Evolutionary conservation across 495 filamentous ascomycete genomes (phyloP).

Genomic region (Podospora pseudopauciseta): DNA sequence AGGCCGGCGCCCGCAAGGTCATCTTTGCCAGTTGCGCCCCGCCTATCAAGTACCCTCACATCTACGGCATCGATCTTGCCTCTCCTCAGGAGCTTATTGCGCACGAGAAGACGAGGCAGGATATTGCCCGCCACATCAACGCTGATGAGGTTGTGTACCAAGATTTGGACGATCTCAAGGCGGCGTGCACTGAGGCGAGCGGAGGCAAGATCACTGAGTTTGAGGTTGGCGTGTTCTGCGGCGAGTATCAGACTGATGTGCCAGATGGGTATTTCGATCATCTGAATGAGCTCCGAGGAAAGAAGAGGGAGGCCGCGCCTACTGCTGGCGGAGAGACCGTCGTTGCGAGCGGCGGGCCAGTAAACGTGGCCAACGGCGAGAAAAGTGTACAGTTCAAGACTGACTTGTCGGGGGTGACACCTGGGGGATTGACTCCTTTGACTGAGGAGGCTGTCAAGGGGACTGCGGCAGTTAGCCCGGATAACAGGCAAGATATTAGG

Average conservation of each 20-base stretch:
- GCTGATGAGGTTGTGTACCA: conserved; percentile 94
- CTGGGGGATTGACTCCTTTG: neutral
- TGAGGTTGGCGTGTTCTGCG: conserved; percentile 96
- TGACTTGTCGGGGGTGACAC: conserved; percentile 3
- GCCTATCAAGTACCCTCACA: conserved; percentile 65
- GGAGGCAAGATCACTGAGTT: conserved; percentile 58
- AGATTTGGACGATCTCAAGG: conserved; percentile 76
- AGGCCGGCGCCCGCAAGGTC: conserved; percentile 86
- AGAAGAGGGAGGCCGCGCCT: conserved; percentile 52
- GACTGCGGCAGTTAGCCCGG: conserved; percentile 13
- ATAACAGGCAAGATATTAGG: conserved; percentile 34
- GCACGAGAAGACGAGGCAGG: conserved; percentile 63
- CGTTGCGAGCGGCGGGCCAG: conserved; percentile 24
- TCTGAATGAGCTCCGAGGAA: conserved; percentile 69
- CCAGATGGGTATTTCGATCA: conserved; percentile 82
- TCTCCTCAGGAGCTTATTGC: conserved; percentile 80
- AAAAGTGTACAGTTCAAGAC: neutral
- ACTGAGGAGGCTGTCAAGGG: conserved; percentile 4
- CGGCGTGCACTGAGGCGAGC: conserved; percentile 69
- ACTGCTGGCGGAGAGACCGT: conserved; percentile 1
- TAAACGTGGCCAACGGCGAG: conserved; percentile 19
- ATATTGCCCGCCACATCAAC: conserved; percentile 76
- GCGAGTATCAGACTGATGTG: conserved; percentile 82
- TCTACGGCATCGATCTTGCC: conserved; percentile 88
- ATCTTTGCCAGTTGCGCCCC: conserved; percentile 88